Evolutionary conservation across 2,329 filamentous ascomycete genomes (phyloP), one percentile per base, ranked within the genome.

Genomic region (Stagonosporopsis tanaceti): DNA sequence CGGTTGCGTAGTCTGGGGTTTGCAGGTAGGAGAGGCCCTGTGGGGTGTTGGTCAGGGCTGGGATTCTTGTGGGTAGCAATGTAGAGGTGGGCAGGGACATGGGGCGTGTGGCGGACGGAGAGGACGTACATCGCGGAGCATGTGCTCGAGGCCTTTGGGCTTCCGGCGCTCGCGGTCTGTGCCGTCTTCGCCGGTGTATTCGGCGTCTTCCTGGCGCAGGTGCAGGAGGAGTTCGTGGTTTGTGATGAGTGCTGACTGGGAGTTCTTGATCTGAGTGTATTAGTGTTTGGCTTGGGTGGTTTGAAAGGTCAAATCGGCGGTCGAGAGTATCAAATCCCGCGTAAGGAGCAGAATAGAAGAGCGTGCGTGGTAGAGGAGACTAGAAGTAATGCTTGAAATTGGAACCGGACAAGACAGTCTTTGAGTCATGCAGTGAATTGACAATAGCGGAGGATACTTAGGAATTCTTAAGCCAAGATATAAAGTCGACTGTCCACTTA

Each of bases 181-280:
- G 53, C 61, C 65, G 53, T 77, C 74, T 27, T 61, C 66, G 47
- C 68, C 68, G 8, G 57, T 60, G 59, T 77, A 76, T 53, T 75
- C 72, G 54, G 69, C 71, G 32, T 70, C 66, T 66, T 74, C 70
- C 46, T 65, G 50, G 35, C 60, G 69, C 25, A 76, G 68, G 65
- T 76, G 73, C 20, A 72, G 66, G 67, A 87, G 88, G 62, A 92
- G 89, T 80, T 92, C 90, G 63, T 85, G 89, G 75, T 92, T 92
- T 72, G 87, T 86, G 69, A 93, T 80, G 39, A 88, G 82, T 5
- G 88, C 88, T 28, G 86, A 86, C 72, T 92, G 88, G 3, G 89
- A 81, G 69, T 90, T 89, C 66, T 92, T 78, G 69, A 93, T 85
- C 83, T 91, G 52, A 2, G n/a, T 20, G 27, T 7, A 32, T 42